Conservation (phyloP, 2,329 filamentous ascomycete species). For the Mycogone perniciosa region DNA sequence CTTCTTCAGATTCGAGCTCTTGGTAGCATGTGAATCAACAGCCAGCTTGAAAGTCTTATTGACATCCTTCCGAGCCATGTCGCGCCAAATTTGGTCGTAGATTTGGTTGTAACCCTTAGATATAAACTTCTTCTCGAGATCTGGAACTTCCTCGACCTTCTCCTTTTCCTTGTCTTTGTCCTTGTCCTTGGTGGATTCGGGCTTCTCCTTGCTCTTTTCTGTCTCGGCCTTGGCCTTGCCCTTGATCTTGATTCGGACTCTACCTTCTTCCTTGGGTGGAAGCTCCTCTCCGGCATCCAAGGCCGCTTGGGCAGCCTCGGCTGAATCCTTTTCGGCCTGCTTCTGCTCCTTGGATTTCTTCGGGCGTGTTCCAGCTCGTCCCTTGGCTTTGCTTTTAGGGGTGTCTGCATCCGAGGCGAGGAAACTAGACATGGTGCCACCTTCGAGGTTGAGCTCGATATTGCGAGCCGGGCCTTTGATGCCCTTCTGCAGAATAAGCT, state of each 20-base stretch:
- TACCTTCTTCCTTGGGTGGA: conserved; percentile 48
- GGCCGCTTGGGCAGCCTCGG: conserved; percentile 81
- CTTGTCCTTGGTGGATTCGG: conserved; percentile 40
- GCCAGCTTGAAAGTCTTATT: conserved; percentile 89
- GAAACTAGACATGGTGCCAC: conserved; percentile 80
- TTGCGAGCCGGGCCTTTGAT: conserved; percentile 69
- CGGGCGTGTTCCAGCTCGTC: conserved; percentile 58
- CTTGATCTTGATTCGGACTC: conserved; percentile 60
- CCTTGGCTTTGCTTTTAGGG: conserved; percentile 44
- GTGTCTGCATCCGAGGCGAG: conserved; percentile 56
- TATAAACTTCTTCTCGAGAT: conserved; percentile 61
- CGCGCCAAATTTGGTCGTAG: conserved; percentile 95
- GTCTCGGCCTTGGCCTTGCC: conserved; percentile 38
- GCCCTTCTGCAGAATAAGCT: conserved; percentile 78
- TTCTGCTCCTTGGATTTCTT: conserved; percentile 91
- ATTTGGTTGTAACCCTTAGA: conserved; percentile 95
- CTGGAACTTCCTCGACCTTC: conserved; percentile 44
- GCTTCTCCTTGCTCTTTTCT: conserved; percentile 32
- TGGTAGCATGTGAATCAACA: conserved; percentile 74
- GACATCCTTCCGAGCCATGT: conserved; percentile 88
- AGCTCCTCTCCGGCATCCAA: conserved; percentile 72
- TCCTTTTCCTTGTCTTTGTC: conserved; percentile 49
- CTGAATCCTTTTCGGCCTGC: conserved; percentile 72
- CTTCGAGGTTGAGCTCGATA: conserved; percentile 74
- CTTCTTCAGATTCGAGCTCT: conserved; percentile 94